Evolutionary conservation across 1,284 basidiomycete genomes (phyloP).

Genomic region (Puccinia polysora): DNA sequence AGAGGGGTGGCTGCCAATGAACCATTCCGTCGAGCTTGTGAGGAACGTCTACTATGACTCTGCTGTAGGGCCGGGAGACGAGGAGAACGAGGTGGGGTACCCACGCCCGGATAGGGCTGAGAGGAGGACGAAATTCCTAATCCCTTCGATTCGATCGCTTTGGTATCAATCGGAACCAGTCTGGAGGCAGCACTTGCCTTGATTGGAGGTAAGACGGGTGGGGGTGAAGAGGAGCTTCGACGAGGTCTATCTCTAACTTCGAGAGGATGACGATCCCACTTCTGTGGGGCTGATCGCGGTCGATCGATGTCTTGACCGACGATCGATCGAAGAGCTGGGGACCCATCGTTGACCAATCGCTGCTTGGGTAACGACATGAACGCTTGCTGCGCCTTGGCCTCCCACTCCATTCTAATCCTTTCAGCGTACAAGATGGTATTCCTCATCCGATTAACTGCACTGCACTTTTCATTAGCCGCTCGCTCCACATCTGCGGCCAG

Average conservation of each 20-base stretch:
- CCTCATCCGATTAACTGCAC: conserved; percentile 91
- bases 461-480: conserved; percentile 85
- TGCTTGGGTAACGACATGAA: conserved; percentile 62
- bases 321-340: conserved; percentile 48
- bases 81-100: conserved; percentile 40
- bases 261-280: not conserved
- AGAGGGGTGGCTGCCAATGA: conserved; percentile 59
- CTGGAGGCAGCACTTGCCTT: conserved; percentile 2
- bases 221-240: not conserved
- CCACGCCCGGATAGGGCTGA: conserved; percentile 7
- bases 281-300: conserved; percentile 16
- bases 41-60: conserved; percentile 15
- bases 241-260: not conserved
- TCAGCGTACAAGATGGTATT: conserved; percentile 97
- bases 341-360: conserved; percentile 56
- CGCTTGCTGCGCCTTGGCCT: conserved; percentile 70
- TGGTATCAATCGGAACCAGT: conserved; percentile 20
- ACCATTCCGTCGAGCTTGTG: conserved; percentile 20
- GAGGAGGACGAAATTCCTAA: conserved; percentile 3
- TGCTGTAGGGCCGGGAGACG: conserved; percentile 5
- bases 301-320: conserved; percentile 5
- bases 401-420: conserved; percentile 95
- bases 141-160: conserved; percentile 10
- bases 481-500: conserved; percentile 80
- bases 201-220: not conserved